These are phyloP conservation scores for Cyberlindnera lachancei DNA, from an alignment of 805 yeast species.

Conservation along the genomic window DNA sequence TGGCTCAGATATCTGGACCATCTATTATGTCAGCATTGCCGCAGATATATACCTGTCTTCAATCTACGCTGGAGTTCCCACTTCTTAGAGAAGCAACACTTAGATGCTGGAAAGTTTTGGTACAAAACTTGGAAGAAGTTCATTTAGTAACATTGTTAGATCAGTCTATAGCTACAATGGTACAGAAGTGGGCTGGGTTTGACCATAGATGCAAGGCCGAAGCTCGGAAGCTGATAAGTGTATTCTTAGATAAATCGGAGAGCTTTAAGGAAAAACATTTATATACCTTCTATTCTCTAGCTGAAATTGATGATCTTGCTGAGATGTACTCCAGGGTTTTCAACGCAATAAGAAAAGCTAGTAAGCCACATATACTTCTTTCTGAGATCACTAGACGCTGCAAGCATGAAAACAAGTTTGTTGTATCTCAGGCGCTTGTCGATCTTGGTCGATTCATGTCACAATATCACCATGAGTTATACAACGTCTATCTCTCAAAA, in stretches of 20 bases:
- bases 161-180: constrained; percentile 61
- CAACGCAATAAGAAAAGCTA: constrained; percentile 24
- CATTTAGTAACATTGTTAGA: constrained; percentile 64
- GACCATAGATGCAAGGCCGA: constrained; percentile 38
- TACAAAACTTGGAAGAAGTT: constrained; percentile 45
- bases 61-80: constrained; percentile 61
- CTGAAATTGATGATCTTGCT: constrained; percentile 34
- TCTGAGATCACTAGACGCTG: constrained; percentile 50
- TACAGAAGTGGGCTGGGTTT: constrained; percentile 58
- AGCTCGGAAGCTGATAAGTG: constrained; percentile 45
- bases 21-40: constrained; percentile 66
- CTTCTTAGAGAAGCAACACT: constrained; percentile 57
- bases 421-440: constrained; percentile 62
- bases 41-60: constrained; percentile 80
- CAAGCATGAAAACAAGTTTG: constrained; percentile 56
- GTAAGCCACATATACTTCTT: constrained; percentile 30
- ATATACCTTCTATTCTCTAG: constrained; percentile 46
- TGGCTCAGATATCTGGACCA: constrained; percentile 46
- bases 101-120: constrained; percentile 59
- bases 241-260: constrained; percentile 27
- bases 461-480: constrained; percentile 43
- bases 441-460: constrained; percentile 51
- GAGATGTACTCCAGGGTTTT: constrained; percentile 24
- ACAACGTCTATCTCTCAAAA: constrained; percentile 34
- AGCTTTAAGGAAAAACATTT: constrained; percentile 34